These are phyloP conservation scores for Delonix regia DNA, from an alignment of 306 rosid genomes.

Conservation along the genomic window DNA sequence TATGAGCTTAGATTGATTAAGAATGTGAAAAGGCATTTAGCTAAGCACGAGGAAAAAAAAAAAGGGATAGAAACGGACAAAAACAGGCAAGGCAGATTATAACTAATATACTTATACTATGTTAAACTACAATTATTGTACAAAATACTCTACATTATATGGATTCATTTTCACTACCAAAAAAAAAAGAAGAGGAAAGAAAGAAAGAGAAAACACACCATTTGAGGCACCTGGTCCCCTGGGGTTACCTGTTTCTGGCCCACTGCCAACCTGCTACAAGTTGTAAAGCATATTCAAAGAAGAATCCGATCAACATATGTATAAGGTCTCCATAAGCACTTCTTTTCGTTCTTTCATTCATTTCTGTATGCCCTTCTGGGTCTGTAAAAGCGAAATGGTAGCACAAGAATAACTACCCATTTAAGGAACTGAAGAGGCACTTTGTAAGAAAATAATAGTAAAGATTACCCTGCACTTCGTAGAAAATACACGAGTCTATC, in stretches of 20 bases:
- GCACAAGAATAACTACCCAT: slow-evolving; percentile 46
- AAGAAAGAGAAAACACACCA: slow-evolving; percentile 22
- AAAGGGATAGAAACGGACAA: neutral
- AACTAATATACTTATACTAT: slow-evolving; percentile 15
- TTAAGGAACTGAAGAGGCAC: slow-evolving; percentile 21
- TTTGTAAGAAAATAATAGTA: slow-evolving; percentile 21
- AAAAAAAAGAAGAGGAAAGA: neutral
- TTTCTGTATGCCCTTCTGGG: neutral
- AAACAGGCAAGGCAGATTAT: slow-evolving; percentile 9
- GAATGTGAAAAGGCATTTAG: slow-evolving; percentile 25
- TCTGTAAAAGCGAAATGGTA: slow-evolving; percentile 32
- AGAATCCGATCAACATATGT: slow-evolving; percentile 29
- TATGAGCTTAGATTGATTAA: neutral
- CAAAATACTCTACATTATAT: slow-evolving; percentile 6
- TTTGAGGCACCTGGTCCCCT: slow-evolving; percentile 30
- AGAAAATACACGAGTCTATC: neutral
- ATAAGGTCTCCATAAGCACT: slow-evolving; percentile 7
- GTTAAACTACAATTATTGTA: slow-evolving; percentile 30
- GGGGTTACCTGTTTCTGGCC: slow-evolving; percentile 25
- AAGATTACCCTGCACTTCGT: slow-evolving; percentile 8
- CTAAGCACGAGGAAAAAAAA: neutral
- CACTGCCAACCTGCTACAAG: slow-evolving; percentile 35
- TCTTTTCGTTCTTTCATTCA: neutral
- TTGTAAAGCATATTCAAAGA: slow-evolving; percentile 26
- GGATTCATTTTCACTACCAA: slow-evolving; percentile 28